phyloP scores from a whole-genome alignment of 2,329 filamentous ascomycete species.

The Calycina herbarum region DNA sequence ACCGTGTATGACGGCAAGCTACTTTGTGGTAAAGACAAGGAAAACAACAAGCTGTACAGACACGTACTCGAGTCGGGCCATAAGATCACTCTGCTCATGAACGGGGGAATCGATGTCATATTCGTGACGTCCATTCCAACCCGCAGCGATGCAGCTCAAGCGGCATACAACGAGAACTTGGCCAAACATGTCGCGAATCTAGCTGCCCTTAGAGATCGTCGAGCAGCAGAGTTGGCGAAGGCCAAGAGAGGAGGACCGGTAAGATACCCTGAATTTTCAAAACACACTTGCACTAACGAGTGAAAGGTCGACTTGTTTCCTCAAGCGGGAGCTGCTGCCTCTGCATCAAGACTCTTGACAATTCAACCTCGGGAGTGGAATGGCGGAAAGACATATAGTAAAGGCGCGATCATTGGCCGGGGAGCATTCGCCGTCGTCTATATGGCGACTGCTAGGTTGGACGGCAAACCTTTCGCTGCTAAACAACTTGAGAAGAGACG shows the following conservation, averaged over 20 bases:
- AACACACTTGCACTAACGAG: constrained; percentile 17
- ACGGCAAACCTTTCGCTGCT: constrained; percentile 81
- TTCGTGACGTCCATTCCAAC: constrained; percentile 86
- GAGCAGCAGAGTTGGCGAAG: not conserved
- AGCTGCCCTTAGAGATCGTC: constrained; percentile 18
- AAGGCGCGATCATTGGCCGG: constrained; percentile 78
- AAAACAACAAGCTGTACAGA: constrained; percentile 42
- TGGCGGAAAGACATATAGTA: constrained; percentile 82
- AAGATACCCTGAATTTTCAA: constrained; percentile 11
- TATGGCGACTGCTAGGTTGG: constrained; percentile 80
- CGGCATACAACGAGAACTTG: constrained; percentile 69
- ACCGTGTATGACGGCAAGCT: constrained; percentile 78
- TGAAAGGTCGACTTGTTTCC: constrained; percentile 34
- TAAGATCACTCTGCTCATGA: constrained; percentile 35
- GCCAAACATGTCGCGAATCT: constrained; percentile 59
- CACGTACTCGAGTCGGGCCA: constrained; percentile 38
- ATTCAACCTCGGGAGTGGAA: constrained; percentile 67
- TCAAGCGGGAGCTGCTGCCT: constrained; percentile 30
- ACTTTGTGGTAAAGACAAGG: constrained; percentile 54
- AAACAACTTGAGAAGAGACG: constrained; percentile 93
- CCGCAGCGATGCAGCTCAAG: constrained; percentile 64
- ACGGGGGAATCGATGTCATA: constrained; percentile 58
- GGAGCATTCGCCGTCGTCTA: constrained; percentile 95
- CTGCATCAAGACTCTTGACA: constrained; percentile 14
- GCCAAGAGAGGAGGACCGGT: constrained; percentile 29